These are phyloP conservation scores for Apophysomyces trapeziformis DNA, from an alignment of 371 early-diverging fungal genomes.

Conservation along the genomic window DNA sequence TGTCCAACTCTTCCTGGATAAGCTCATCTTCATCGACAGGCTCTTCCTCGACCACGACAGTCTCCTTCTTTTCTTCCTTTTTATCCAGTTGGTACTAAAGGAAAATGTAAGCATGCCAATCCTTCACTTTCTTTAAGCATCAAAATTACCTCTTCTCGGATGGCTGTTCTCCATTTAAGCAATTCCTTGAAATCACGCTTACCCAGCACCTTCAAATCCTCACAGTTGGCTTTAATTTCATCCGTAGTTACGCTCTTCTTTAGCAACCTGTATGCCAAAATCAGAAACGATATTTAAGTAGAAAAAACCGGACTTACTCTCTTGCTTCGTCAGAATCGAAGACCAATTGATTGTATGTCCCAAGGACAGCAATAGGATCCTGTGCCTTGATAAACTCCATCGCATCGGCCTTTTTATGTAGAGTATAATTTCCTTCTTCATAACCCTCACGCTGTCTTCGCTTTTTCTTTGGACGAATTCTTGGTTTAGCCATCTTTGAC, in stretches of 20 bases:
- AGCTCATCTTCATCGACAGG: constrained; percentile 62
- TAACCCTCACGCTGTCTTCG: constrained; percentile 95
- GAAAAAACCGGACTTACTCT: constrained; percentile 30
- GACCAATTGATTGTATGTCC: constrained; percentile 71
- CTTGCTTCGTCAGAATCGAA: constrained; percentile 74
- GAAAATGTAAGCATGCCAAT: constrained; percentile 27
- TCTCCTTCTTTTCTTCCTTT: constrained; percentile 57
- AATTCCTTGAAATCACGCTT: constrained; percentile 90
- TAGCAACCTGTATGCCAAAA: constrained; percentile 30
- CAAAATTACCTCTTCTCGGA: constrained; percentile 61
- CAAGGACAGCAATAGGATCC: constrained; percentile 82
- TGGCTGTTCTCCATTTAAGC: constrained; percentile 84
- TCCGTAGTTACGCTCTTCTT: constrained; percentile 77
- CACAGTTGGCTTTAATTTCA: constrained; percentile 77
- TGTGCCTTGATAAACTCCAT: constrained; percentile 78
- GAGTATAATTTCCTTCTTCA: constrained; percentile 91
- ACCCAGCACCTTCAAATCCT: constrained; percentile 93
- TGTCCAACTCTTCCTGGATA: constrained; percentile 64
- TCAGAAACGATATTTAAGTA: not conserved
- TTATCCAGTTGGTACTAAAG: constrained; percentile 46
- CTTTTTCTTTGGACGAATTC: constrained; percentile 58
- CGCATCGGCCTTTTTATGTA: constrained; percentile 72
- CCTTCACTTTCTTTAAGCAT: constrained; percentile 24
- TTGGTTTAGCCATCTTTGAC: too few species aligned
- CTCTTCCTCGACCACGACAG: constrained; percentile 53